phyloP scores from a whole-genome alignment of 352 stramenopile genomes.

The Globisporangium irregulare region DNA sequence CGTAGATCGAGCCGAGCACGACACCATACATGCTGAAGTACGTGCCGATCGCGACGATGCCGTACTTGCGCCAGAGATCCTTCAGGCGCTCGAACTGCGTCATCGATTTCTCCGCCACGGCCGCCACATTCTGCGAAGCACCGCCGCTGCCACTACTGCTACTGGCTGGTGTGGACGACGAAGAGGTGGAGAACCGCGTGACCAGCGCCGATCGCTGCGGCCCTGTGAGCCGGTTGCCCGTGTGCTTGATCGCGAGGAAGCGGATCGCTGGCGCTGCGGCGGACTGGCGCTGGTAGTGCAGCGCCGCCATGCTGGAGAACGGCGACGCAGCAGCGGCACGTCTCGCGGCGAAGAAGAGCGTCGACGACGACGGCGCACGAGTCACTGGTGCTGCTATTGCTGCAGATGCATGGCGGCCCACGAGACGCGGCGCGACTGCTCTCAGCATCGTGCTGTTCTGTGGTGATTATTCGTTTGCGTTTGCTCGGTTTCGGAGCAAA shows the following conservation, averaged over 20 bases:
- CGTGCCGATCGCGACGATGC: conserved; percentile 77
- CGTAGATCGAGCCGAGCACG: conserved; percentile 77
- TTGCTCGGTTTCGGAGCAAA: neutral
- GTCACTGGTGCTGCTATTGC: neutral
- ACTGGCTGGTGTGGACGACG: conserved; percentile 16
- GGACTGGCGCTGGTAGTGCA: neutral
- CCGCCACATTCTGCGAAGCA: conserved; percentile 18
- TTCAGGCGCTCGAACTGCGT: conserved; percentile 58
- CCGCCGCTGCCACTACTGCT: neutral
- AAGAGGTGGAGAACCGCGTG: conserved; percentile 24
- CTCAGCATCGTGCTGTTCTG: neutral
- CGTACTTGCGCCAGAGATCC: conserved; percentile 83
- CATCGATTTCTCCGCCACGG: conserved; percentile 37
- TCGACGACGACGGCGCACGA: neutral
- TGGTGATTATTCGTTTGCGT: neutral
- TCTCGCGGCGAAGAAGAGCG: conserved; percentile 2
- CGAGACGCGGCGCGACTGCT: neutral
- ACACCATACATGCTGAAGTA: conserved; percentile 79
- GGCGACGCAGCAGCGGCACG: conserved; percentile 2
- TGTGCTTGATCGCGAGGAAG: conserved; percentile 11
- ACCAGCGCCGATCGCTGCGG: conserved; percentile 7
- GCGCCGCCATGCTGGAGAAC: conserved; percentile 1
- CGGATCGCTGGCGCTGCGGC: neutral
- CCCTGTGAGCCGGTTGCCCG: neutral
- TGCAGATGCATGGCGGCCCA: neutral